Evolutionary conservation across 495 filamentous ascomycete species (phyloP), one percentile per base, ranked within the genome.

Genomic region (Aspergillus ostianus): DNA sequence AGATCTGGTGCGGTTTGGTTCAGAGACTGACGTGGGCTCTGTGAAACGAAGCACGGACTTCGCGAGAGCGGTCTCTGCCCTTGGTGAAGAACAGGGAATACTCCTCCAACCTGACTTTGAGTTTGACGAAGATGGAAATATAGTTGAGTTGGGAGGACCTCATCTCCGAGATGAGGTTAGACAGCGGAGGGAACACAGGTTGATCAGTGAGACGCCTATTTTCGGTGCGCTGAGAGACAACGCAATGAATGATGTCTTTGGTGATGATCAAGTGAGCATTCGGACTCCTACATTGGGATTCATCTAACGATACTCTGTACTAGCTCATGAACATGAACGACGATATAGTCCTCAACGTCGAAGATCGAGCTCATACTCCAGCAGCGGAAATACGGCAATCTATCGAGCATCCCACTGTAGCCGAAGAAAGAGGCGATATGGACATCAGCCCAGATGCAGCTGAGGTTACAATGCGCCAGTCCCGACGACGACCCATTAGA

Each of bases 51-150:
- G 46, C 36, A 56, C 66, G 10, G 47, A 67, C 10, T 56, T 66
- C 9, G 65, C 54, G 12, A 51, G 58, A 13, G 46, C 53, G 30
- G 53, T 62, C 15, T 62, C 56, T 0, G 49, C 68, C 2, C 53
- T 73, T n/a, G 65, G 64, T 18, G 78, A 84, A 44, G 80, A 84
- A 50, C 74, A 77, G 23, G 78, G 77, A 18, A 72, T 83, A 29
- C 70, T 85, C 7, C 74, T 85, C n/a, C 82, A 89, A 23, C 79
- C 81, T 30, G 87, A 85, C 55, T 88, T 90, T 62, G 80, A 77
- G 23, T 85, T 90, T 58, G 85, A 88, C 60, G 82, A 80, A 45
- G 78, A 89, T 47, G 88, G 87, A 0, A 85, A 87, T 65, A 72
- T 90, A 26, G 60, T 74, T 23, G 75, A 76, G 54, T 70, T 80